phyloP scores from a whole-genome alignment of 2,329 filamentous ascomycete species.

The Teratosphaeria epicoccoides region DNA sequence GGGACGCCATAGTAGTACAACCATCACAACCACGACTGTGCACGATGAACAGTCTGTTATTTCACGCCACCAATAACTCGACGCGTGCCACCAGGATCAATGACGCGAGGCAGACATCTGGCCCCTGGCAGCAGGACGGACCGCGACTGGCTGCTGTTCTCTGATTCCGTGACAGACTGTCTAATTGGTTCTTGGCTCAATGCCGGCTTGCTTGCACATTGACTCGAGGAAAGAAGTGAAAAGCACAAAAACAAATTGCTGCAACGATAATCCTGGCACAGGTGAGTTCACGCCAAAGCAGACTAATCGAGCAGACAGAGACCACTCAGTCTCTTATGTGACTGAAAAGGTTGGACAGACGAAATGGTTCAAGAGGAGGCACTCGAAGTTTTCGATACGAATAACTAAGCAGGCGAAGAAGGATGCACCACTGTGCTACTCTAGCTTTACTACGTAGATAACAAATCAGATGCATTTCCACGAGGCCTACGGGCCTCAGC shows the following conservation, averaged over 20 bases:
- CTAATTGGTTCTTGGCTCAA: too few species aligned
- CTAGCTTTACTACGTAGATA: neutral
- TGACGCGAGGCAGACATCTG: neutral
- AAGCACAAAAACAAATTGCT: neutral
- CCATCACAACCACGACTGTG: neutral
- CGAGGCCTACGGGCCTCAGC: constrained; percentile 6
- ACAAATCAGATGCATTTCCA: constrained; percentile 1
- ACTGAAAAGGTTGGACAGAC: neutral
- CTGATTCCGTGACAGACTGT: too few species aligned
- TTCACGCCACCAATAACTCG: neutral
- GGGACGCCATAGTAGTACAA: neutral
- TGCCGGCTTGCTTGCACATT: neutral
- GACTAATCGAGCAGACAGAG: neutral
- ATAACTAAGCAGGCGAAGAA: neutral
- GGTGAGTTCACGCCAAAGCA: neutral
- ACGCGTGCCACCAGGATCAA: neutral
- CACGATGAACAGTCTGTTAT: neutral
- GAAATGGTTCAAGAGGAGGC: neutral
- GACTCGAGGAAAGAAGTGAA: neutral
- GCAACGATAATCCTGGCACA: neutral
- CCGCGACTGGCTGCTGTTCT: too few species aligned
- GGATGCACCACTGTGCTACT: neutral
- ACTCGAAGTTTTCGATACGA: neutral
- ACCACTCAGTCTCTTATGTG: neutral
- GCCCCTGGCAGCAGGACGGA: neutral